Percentiles rank a stretch among this genome's conserved stretches.
Conservation (phyloP, 2,329 filamentous ascomycete species). For the Metarhizium album region DNA sequence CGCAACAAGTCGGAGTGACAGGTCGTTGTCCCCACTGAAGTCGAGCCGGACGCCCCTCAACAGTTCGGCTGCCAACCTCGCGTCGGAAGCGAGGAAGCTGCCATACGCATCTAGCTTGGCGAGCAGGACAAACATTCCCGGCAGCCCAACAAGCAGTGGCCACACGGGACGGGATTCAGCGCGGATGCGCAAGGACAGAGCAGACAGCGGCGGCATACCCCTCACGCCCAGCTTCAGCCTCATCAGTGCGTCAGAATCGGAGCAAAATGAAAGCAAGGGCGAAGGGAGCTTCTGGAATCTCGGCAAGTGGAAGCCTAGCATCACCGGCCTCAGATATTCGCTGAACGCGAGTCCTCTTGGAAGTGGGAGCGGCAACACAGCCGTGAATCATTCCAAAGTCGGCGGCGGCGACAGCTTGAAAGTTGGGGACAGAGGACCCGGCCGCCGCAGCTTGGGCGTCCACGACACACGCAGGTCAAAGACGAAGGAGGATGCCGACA, state of each 20-base stretch:
- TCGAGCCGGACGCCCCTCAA: constrained; percentile 25
- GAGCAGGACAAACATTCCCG: constrained; percentile 13
- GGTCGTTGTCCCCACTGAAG: constrained; percentile 46
- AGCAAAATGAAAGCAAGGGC: constrained; percentile 30
- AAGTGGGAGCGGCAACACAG: constrained; percentile 7
- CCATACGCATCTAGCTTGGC: constrained; percentile 25
- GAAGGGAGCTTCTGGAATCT: constrained; percentile 46
- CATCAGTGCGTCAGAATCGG: constrained; percentile 21
- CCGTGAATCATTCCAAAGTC: constrained; percentile 15
- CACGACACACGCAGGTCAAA: constrained; percentile 17
- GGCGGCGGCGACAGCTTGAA: constrained; percentile 13
- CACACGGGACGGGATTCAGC: constrained; percentile 17
- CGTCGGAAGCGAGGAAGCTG: constrained; percentile 35
- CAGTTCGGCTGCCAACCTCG: constrained; percentile 26
- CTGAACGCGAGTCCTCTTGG: constrained; percentile 14
- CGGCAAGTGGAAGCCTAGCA: constrained; percentile 37
- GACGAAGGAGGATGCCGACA: constrained; percentile 14
- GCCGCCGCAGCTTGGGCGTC: constrained; percentile 20
- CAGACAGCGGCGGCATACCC: constrained; percentile 24
- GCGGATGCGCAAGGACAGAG: constrained; percentile 13
- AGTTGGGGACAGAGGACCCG: constrained; percentile 23
- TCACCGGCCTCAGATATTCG: constrained; percentile 24
- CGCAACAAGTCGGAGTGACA: constrained; percentile 35
- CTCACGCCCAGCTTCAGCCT: constrained; percentile 48
- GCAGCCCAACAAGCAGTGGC: constrained; percentile 29